Base-by-base conservation (phyloP, 2,329 filamentous ascomycete species). In the Alternaria brassicicola region DNA sequence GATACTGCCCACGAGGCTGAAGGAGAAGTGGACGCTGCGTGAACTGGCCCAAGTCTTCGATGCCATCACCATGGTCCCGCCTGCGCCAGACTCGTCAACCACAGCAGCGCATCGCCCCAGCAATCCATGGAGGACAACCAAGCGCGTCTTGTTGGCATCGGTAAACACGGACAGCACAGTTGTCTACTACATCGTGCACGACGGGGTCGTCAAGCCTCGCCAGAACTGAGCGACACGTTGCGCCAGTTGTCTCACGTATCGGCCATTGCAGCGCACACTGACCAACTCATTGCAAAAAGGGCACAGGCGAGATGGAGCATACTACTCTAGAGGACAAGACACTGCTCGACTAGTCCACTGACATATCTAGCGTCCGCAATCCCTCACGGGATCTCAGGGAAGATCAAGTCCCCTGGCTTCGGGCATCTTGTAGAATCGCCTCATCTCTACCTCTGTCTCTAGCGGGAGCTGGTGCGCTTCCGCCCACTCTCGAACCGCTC, bases 161-260 rank as follows among this genome's bases (percentile, higher is more conserved):
- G 80, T 92, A 46, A 89, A 92, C 72, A 87, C 90, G 68, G 91
- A 95, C 77, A 93, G 91, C 64, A 94, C 91, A 0, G 84, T 95
- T 17, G 89, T 92, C 38, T 95, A 94, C 78, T 95, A 95, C 73
- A 84, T 93, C 62, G 86, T 94, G 75, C 91, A 94, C 69, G 90
- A 94, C 75, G 91, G 91, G n/a, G 87, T 93, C 63, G 90, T 94
- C 52, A 95, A 94, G 80, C 91, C 91, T 23, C 83, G 91, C 56
- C 91, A 94, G 76, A 95, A 95, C 74, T 94, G 67, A 72, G 59
- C 50, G 9, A 25, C 4, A 8, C 17, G 2, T 47, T 30, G 42
- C 42, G 25, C 43, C 19, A 45, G 13, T 36, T 23, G 17, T 23
- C 25, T 19, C 19, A 17, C 25, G n/a, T n/a, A 42, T 42, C 39